Evolutionary conservation across 2,329 filamentous ascomycete species (phyloP).

Genomic region (Blastomyces gilchristii): DNA sequence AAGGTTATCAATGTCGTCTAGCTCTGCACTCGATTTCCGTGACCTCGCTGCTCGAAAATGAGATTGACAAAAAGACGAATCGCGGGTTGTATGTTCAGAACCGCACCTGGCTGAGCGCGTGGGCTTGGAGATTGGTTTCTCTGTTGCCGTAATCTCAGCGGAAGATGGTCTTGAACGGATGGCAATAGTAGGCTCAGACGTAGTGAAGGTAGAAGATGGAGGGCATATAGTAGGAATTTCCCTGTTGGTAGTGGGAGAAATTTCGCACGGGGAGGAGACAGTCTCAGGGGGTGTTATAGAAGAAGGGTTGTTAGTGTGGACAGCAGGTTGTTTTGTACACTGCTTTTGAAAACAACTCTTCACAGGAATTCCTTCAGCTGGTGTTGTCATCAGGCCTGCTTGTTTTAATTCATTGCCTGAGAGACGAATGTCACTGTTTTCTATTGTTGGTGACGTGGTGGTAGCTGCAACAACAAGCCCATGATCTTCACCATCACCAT

Average conservation of each 20-base stretch:
- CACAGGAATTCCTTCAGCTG: not conserved
- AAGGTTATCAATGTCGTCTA: conserved; percentile 8
- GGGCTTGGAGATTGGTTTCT: not conserved
- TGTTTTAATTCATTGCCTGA: not conserved
- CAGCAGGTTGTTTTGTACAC: not conserved
- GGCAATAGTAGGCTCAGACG: not conserved
- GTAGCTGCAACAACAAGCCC: not conserved
- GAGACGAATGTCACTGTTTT: not conserved
- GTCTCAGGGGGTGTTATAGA: not conserved
- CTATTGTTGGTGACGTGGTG: not conserved
- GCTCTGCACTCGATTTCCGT: conserved; percentile 2
- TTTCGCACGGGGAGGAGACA: not conserved
- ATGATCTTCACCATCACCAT: not conserved
- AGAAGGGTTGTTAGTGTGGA: too few species aligned
- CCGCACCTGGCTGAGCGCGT: not conserved
- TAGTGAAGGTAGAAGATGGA: not conserved
- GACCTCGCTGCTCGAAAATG: conserved; percentile 1
- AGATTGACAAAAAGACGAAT: not conserved
- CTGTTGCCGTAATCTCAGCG: not conserved
- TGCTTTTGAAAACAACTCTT: not conserved
- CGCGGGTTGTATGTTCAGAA: not conserved
- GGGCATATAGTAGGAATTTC: not conserved
- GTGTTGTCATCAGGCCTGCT: not conserved
- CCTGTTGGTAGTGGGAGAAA: not conserved
- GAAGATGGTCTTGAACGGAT: not conserved